phyloP scores from a whole-genome alignment of 805 yeast genomes.

The Teunomyces stri region DNA sequence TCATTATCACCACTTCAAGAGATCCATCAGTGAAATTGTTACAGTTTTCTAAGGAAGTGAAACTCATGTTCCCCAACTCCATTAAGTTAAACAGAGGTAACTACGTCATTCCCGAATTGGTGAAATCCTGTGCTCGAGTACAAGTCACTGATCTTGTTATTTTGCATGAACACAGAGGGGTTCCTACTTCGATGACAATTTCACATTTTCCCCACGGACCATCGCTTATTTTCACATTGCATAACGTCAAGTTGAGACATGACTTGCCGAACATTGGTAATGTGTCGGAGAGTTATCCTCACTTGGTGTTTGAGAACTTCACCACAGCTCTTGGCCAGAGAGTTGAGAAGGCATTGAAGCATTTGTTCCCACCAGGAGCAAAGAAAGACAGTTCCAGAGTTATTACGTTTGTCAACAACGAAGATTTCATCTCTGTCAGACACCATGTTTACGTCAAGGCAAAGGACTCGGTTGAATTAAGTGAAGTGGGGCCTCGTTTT shows the following conservation, averaged over 20 bases:
- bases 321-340: slow-evolving; percentile 77
- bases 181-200: slow-evolving; percentile 88
- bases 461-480: slow-evolving; percentile 82
- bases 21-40: slow-evolving; percentile 81
- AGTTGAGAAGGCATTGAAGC: slow-evolving; percentile 76
- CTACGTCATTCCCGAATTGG: slow-evolving; percentile 79
- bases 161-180: slow-evolving; percentile 96
- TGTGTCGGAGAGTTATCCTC: slow-evolving; percentile 90
- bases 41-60: slow-evolving; percentile 91
- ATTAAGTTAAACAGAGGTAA: slow-evolving; percentile 92
- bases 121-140: slow-evolving; percentile 76
- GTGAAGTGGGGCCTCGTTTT: slow-evolving; percentile 98
- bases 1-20: slow-evolving; percentile 91
- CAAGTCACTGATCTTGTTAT: slow-evolving; percentile 82
- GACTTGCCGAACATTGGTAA: slow-evolving; percentile 85
- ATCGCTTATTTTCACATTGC: slow-evolving; percentile 88
- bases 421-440: slow-evolving; percentile 90
- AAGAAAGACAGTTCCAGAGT: slow-evolving; percentile 87
- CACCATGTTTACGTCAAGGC: slow-evolving; percentile 93
- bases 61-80: slow-evolving; percentile 84
- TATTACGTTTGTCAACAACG: slow-evolving; percentile 86
- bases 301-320: slow-evolving; percentile 88
- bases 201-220: slow-evolving; percentile 99
- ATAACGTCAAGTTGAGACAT: slow-evolving; percentile 91
- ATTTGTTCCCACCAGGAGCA: slow-evolving; percentile 95